phyloP scores from a whole-genome alignment of 192 early-diverging fungal genomes.

The Gonapodya sp. region DNA sequence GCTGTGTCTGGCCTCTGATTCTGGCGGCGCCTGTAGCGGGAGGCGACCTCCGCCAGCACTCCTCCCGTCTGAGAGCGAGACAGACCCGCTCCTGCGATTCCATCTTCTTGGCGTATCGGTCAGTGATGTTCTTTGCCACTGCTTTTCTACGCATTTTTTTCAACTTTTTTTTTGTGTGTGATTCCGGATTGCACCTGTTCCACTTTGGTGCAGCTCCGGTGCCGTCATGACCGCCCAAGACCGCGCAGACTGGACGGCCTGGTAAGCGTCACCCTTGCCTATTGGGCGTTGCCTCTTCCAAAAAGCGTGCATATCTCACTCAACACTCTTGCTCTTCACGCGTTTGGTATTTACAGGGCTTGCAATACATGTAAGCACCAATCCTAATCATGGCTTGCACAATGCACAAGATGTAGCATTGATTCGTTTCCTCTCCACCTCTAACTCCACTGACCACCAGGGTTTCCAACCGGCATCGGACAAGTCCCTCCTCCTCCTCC shows the following conservation, averaged over 20 bases:
- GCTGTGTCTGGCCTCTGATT: neutral
- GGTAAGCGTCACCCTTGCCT: neutral
- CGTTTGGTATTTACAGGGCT: neutral
- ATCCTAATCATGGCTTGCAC: neutral
- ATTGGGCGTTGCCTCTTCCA: neutral
- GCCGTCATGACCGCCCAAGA: conserved; percentile 1
- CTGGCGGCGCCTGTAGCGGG: neutral
- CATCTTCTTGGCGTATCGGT: neutral
- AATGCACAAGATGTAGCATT: neutral
- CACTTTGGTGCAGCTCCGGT: neutral
- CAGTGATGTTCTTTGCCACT: neutral
- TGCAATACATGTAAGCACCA: neutral
- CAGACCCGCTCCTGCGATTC: neutral
- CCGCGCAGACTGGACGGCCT: conserved; percentile 1
- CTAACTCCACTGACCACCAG: no score
- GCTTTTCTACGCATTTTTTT: neutral
- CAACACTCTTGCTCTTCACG: neutral
- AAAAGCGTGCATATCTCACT: neutral
- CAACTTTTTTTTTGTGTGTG: neutral
- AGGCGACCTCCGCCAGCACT: neutral
- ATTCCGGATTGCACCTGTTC: neutral
- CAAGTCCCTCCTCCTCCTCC: neutral
- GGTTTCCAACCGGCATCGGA: conserved; percentile 1
- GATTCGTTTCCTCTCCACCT: neutral
- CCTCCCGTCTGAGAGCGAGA: neutral